Base-by-base conservation (phyloP, 371 early-diverging fungal genomes). In the Lichtheimia hyalospora region DNA sequence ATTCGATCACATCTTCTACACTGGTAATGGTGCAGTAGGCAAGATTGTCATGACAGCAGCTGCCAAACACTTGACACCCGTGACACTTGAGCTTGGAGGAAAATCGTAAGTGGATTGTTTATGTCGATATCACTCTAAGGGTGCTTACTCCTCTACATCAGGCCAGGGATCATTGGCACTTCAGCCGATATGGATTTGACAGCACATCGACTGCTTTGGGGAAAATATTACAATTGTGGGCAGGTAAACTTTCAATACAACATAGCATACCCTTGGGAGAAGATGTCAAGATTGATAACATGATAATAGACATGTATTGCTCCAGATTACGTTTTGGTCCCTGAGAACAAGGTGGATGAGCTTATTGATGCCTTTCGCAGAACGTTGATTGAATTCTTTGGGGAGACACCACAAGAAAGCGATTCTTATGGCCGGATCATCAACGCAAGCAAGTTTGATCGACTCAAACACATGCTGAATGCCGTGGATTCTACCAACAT, bases 1-100 rank as follows among this genome's bases (percentile, higher is more conserved):
- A 60, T 93, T 89, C 55, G 96, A 96, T 71, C 91, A 92, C 68
- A 95, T 94, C 61, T 93, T 94, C 58, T 97, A 91, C 73, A 97
- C 98, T 4, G 98, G 98, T 55, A 89, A 84, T 66, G 87, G 89
- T 13, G 50, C 63, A 8, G 92, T 96, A 39, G 98, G 92, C 21
- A 85, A 75, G 57, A 81, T 94, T 43, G 83, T 95, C 25, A 88
- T 89, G 82, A 59, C 62, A 6, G 93, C 92, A 13, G 96, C 94
- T 14, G 89, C 90, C 16, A 86, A 91, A 64, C 79, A 88, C 27
- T 77, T 93, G 49, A 87, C 92, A 1, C 87, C 90, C 16, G 87
- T 91, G 16, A 87, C 91, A n/a, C 77, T 95, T 27, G 96, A 95
- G 68, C 79, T 95, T 21, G 96, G 96, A 61, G 96, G 96, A 28